These are phyloP conservation scores for Ambrosia trifida DNA, from an alignment of 129 eudicot species.

Conservation along the genomic window DNA sequence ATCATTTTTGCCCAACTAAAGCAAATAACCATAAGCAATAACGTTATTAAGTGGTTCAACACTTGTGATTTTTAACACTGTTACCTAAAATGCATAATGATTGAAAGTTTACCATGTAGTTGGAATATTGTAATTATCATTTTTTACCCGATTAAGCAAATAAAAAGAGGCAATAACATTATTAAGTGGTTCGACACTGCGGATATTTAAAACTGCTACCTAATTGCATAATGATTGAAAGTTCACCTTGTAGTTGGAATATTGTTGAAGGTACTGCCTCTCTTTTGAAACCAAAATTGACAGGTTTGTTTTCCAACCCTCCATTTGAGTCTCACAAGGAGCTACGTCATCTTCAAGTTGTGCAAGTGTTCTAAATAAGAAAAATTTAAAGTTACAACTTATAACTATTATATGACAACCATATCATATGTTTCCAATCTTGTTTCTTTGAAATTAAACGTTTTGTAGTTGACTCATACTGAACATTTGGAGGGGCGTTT, in stretches of 20 bases:
- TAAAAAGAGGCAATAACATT: too few relatives aligned
- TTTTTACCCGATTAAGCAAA: too few relatives aligned
- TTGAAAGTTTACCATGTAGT: too few relatives aligned
- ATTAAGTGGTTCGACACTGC: too few relatives aligned
- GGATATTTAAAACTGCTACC: too few relatives aligned
- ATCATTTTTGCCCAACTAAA: too few relatives aligned
- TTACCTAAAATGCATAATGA: too few relatives aligned
- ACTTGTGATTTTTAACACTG: too few relatives aligned
- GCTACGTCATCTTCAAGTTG: conserved; percentile 87
- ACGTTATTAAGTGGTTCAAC: conserved; percentile 1
- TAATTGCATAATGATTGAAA: too few relatives aligned
- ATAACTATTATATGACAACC: background rate
- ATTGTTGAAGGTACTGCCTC: conserved; percentile 82
- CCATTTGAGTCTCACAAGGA: conserved; percentile 94
- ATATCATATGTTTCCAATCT: background rate
- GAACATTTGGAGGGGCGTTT: background rate
- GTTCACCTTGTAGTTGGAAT: conserved; percentile 93
- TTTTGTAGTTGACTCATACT: background rate
- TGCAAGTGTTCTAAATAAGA: conserved; percentile 68
- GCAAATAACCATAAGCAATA: background rate
- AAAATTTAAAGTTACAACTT: conserved; percentile 2
- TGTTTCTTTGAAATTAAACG: background rate
- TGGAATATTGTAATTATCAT: too few relatives aligned
- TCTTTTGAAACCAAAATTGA: conserved; percentile 81
- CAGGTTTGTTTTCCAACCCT: conserved; percentile 75